Evolutionary conservation across 2,329 filamentous ascomycete genomes (phyloP).

Genomic region (Paecilomyces dactylethromorphus): DNA sequence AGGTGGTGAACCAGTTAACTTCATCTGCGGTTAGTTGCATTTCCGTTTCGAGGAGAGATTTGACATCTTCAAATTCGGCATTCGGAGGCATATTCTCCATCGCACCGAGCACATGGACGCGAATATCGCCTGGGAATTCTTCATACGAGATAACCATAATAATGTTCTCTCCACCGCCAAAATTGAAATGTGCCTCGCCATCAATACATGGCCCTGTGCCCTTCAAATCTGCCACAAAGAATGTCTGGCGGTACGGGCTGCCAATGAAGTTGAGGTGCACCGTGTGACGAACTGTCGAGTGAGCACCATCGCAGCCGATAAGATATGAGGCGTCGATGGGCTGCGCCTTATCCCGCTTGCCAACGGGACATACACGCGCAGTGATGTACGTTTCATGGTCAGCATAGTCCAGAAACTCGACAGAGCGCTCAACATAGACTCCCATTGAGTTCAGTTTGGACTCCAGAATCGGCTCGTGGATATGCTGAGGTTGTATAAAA

Average conservation of each 20-base stretch:
- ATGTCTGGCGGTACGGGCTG: conserved; percentile 37
- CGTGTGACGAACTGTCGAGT: conserved; percentile 41
- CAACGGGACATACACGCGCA: conserved; percentile 10
- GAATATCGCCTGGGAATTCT: conserved; percentile 5
- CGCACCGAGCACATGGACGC: conserved; percentile 20
- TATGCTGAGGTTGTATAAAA: conserved; percentile 19
- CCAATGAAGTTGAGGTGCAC: conserved; percentile 37
- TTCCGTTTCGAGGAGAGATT: conserved; percentile 13
- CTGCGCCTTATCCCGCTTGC: conserved; percentile 11
- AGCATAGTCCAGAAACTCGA: conserved; percentile 17
- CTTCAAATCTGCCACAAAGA: conserved; percentile 40
- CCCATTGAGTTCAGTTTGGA: conserved; percentile 17
- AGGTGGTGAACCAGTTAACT: conserved; percentile 37
- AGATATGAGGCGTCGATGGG: conserved; percentile 35
- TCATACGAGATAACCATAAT: conserved; percentile 27
- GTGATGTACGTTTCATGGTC: conserved; percentile 16
- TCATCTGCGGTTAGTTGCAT: conserved; percentile 19
- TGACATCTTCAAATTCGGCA: conserved; percentile 24
- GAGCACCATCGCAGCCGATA: conserved; percentile 49
- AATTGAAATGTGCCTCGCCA: conserved; percentile 24
- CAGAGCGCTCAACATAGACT: conserved; percentile 20
- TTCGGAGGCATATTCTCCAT: conserved; percentile 14
- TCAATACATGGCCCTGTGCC: conserved; percentile 22
- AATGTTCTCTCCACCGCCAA: conserved; percentile 29
- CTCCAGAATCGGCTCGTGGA: conserved; percentile 23